These are phyloP conservation scores for Umbelopsis ramanniana DNA, from an alignment of 192 early-diverging fungal genomes.

Conservation along the genomic window DNA sequence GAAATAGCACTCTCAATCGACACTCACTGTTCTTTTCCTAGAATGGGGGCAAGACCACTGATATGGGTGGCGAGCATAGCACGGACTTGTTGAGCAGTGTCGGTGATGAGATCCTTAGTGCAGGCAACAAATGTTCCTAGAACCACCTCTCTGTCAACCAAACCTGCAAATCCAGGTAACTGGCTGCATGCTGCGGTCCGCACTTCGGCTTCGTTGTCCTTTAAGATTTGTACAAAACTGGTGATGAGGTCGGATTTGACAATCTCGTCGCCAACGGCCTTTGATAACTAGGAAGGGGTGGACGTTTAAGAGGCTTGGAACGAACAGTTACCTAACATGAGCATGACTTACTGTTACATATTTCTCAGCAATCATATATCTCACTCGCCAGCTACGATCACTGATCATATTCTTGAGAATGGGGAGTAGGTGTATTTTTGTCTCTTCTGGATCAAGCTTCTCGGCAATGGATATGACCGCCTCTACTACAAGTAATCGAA, in stretches of 20 bases:
- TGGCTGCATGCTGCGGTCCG: constrained; percentile 94
- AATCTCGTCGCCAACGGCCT: constrained; percentile 78
- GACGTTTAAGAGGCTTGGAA: background rate
- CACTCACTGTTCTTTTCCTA: constrained; percentile 88
- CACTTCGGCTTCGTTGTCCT: constrained; percentile 98
- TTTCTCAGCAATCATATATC: constrained; percentile 99
- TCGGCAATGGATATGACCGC: constrained; percentile 89
- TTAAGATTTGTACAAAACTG: constrained; percentile 86
- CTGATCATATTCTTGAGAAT: constrained; percentile 77
- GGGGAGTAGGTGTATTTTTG: constrained; percentile 73
- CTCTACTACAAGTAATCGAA: constrained; percentile 93
- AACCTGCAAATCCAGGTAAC: constrained; percentile 70
- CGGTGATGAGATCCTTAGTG: constrained; percentile 93
- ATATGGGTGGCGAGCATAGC: constrained; percentile 96
- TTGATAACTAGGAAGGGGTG: constrained; percentile 64
- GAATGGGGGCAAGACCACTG: constrained; percentile 91
- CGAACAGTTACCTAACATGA: background rate
- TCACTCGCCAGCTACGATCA: constrained; percentile 98
- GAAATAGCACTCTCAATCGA: background rate
- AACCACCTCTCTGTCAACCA: constrained; percentile 81
- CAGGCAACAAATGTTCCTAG: constrained; percentile 85
- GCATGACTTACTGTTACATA: constrained; percentile 78
- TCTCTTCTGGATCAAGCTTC: constrained; percentile 75
- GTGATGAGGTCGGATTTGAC: constrained; percentile 85
- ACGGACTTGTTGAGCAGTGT: constrained; percentile 95